phyloP scores from a whole-genome alignment of 108 stramenopile species.

The Skeletonema tropicum region DNA sequence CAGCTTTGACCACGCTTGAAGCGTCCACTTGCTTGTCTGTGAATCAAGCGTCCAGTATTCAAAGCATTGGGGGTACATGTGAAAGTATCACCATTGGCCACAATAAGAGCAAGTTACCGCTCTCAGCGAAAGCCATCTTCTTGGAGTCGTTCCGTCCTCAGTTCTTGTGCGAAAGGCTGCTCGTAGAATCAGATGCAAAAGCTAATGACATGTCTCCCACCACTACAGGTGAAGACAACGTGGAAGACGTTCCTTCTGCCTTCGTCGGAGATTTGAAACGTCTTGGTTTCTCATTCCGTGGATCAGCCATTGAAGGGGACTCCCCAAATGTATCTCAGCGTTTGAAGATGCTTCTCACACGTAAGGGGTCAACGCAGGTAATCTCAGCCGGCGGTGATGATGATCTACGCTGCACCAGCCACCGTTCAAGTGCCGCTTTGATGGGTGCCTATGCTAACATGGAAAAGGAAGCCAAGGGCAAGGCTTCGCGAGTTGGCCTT shows the following conservation, averaged over 20 bases:
- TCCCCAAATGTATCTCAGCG: too few species aligned
- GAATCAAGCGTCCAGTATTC: slow-evolving; percentile 84
- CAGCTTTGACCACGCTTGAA: slow-evolving; percentile 40
- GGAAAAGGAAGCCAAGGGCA: slow-evolving; percentile 32
- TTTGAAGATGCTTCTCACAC: not conserved
- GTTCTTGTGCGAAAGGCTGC: slow-evolving; percentile 65
- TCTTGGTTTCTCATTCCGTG: too few species aligned
- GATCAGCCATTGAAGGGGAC: too few species aligned
- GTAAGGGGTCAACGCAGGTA: too few species aligned
- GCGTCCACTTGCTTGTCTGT: slow-evolving; percentile 67
- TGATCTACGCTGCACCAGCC: not conserved
- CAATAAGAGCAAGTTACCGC: slow-evolving; percentile 62
- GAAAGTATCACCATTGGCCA: slow-evolving; percentile 87
- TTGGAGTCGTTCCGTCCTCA: slow-evolving; percentile 57
- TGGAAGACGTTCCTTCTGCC: not conserved
- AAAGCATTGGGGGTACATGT: slow-evolving; percentile 66
- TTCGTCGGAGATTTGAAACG: too few species aligned
- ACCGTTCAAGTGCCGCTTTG: not conserved
- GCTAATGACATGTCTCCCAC: not conserved
- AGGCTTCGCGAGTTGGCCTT: slow-evolving; percentile 1
- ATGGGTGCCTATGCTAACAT: slow-evolving; percentile 53
- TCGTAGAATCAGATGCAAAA: slow-evolving; percentile 35
- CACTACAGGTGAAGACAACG: too few species aligned
- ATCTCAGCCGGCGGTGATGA: not conserved
- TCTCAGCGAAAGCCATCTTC: slow-evolving; percentile 54